Evolutionary conservation across 768 basidiomycete species (phyloP).

Genomic region (Suillus brevipes): DNA sequence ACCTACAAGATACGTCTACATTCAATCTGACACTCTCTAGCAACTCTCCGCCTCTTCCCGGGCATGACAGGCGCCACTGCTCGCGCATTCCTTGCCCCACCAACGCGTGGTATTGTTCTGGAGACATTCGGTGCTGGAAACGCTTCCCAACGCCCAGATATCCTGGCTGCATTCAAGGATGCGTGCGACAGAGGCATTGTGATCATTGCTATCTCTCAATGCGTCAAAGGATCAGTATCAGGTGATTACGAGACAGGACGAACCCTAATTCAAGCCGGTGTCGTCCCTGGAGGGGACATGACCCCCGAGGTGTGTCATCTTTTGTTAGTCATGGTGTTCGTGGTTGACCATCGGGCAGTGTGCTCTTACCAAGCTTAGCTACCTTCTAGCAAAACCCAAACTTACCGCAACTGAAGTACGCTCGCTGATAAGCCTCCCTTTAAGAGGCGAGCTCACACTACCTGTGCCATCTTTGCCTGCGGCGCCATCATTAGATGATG

Average conservation of each 20-base stretch:
- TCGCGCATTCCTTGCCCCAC: constrained; percentile 72
- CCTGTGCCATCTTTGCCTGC: constrained; percentile 44
- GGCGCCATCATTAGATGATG: constrained; percentile 42
- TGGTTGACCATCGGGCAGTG: constrained; percentile 50
- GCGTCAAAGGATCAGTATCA: constrained; percentile 82
- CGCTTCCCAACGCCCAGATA: constrained; percentile 77
- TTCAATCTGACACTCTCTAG: constrained; percentile 39
- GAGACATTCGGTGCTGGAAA: constrained; percentile 95
- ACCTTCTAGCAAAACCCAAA: constrained; percentile 85
- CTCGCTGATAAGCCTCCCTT: constrained; percentile 68
- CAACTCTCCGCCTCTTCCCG: constrained; percentile 82
- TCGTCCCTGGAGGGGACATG: constrained; percentile 89
- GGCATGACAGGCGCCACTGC: constrained; percentile 79
- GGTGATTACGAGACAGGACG: constrained; percentile 82
- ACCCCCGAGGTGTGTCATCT: constrained; percentile 77
- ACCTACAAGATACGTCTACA: constrained; percentile 4
- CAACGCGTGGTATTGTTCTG: constrained; percentile 78
- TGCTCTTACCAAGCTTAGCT: constrained; percentile 86
- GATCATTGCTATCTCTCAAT: constrained; percentile 91
- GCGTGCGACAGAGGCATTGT: constrained; percentile 84
- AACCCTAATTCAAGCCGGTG: constrained; percentile 67
- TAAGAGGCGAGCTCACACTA: constrained; percentile 87
- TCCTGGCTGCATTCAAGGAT: constrained; percentile 73
- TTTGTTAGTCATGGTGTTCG: neutral
- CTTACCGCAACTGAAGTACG: constrained; percentile 69